Evolutionary conservation across 1,284 basidiomycete genomes (phyloP).

Genomic region (Exobasidium rhododendri): DNA sequence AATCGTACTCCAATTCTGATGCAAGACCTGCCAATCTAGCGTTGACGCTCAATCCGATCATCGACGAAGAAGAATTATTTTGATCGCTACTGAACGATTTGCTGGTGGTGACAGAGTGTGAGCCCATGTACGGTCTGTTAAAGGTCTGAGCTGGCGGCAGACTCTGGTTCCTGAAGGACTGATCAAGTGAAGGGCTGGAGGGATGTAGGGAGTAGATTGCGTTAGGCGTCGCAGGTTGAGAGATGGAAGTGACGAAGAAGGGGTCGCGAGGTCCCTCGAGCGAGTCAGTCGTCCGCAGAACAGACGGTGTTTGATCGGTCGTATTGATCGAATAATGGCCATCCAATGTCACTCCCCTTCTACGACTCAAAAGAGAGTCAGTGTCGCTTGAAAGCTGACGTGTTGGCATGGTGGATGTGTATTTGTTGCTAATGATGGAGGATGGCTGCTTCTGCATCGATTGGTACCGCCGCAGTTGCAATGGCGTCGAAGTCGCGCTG

Average conservation of each 20-base stretch:
- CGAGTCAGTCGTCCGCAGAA: neutral
- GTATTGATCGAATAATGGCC: neutral
- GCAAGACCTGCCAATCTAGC: neutral
- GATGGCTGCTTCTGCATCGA: too few relatives aligned
- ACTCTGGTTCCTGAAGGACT: neutral
- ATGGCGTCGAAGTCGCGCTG: too few relatives aligned
- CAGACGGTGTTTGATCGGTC: neutral
- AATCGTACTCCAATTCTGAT: neutral
- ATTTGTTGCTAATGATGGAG: too few relatives aligned
- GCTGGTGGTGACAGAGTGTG: neutral
- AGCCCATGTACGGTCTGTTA: neutral
- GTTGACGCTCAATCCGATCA: too few relatives aligned
- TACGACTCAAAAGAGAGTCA: too few relatives aligned
- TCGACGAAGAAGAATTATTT: neutral
- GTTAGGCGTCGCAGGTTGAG: constrained; percentile 8
- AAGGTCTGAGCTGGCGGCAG: neutral
- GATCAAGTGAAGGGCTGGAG: constrained; percentile 4
- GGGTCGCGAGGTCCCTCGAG: neutral
- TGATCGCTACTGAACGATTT: neutral
- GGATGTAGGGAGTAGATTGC: constrained; percentile 6
- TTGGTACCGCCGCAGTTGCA: too few relatives aligned
- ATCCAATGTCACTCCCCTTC: constrained; percentile 3
- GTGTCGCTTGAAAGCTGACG: too few relatives aligned
- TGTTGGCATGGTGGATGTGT: too few relatives aligned
- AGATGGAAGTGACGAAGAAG: neutral